phyloP scores from a whole-genome alignment of 1,284 basidiomycete genomes.

The Fereydounia khargensis region DNA sequence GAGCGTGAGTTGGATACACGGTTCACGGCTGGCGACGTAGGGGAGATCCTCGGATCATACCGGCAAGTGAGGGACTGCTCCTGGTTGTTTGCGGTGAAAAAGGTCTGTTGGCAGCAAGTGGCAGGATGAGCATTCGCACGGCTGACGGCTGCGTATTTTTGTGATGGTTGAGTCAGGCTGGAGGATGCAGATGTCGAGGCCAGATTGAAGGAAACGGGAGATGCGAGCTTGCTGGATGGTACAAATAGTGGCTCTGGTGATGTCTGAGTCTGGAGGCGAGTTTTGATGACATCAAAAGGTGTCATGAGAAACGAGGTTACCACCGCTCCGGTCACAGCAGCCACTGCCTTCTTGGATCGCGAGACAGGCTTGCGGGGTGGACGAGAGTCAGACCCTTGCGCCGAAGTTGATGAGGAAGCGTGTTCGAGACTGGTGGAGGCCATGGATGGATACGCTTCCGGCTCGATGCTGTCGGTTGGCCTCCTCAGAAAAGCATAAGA shows the following conservation, averaged over 20 bases:
- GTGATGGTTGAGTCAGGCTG: conserved; percentile 3
- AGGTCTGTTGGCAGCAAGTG: conserved; percentile 57
- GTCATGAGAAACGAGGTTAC: conserved; percentile 87
- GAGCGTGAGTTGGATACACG: background rate
- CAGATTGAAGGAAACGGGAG: background rate
- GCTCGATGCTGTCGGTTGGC: conserved; percentile 6
- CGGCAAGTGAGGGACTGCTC: conserved; percentile 45
- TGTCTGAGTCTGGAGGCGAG: conserved; percentile 77
- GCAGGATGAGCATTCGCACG: conserved; percentile 26
- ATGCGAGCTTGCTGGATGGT: conserved; percentile 23
- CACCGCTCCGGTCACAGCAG: conserved; percentile 75
- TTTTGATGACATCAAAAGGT: conserved; percentile 90
- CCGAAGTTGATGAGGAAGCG: conserved; percentile 15
- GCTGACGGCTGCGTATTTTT: conserved; percentile 1
- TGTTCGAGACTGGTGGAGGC: conserved; percentile 17
- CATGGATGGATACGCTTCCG: conserved; percentile 28
- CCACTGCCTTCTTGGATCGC: conserved; percentile 69
- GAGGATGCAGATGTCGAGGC: conserved; percentile 6
- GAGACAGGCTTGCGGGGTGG: conserved; percentile 55
- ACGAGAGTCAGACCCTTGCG: too few relatives aligned
- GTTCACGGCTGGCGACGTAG: conserved; percentile 3
- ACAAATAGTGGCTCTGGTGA: conserved; percentile 40
- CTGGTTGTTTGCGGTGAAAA: conserved; percentile 51
- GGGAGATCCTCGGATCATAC: conserved; percentile 45
- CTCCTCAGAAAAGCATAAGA: too few relatives aligned